A percentile compares a stretch with the other conserved stretches of the same genome.
Conservation (phyloP, 176 grass and related monocot species). For the Bothriochloa decipiens region DNA sequence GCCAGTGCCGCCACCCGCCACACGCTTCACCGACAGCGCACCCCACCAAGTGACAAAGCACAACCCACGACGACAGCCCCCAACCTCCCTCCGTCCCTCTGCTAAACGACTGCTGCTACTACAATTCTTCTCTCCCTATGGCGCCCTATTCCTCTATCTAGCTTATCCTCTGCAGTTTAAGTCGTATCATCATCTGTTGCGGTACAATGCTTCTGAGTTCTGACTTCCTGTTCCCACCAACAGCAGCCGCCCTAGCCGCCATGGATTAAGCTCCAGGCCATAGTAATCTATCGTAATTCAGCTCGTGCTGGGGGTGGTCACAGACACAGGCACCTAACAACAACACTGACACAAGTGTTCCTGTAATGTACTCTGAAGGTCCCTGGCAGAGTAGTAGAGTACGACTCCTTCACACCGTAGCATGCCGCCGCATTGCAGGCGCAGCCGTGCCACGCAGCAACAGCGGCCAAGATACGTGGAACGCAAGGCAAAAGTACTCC, state of each 20-base stretch:
- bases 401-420: background rate
- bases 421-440: background rate
- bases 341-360: background rate
- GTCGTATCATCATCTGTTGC: background rate
- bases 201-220: background rate
- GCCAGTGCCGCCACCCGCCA: background rate
- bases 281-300: conserved; percentile 13
- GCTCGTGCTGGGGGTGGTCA: background rate
- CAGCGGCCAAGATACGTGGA: conserved; percentile 28
- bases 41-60: background rate
- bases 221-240: background rate
- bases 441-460: too few species aligned
- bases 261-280: background rate
- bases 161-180: background rate
- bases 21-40: conserved; percentile 68
- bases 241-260: background rate
- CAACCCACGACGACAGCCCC: too few species aligned
- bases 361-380: background rate
- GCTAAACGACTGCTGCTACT: background rate
- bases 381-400: background rate
- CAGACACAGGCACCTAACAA: background rate
- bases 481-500: conserved; percentile 41
- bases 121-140: background rate
- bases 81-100: background rate
- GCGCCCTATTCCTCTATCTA: background rate